phyloP scores from a whole-genome alignment of 2,329 filamentous ascomycete genomes.

The Daldinia sp. region DNA sequence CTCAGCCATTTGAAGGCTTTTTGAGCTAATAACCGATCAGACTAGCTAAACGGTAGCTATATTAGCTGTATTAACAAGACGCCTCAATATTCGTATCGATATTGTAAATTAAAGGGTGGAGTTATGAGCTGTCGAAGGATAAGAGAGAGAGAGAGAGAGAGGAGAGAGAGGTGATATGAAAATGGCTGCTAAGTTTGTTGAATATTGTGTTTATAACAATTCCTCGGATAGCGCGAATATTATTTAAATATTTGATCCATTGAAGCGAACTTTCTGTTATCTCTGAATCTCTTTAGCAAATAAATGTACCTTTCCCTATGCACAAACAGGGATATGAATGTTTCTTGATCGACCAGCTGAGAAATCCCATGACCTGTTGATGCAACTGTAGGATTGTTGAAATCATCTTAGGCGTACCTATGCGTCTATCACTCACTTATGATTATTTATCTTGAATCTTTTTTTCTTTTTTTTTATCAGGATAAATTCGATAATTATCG shows the following conservation, averaged over 20 bases:
- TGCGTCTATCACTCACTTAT: background rate
- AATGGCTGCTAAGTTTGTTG: background rate
- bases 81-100: background rate
- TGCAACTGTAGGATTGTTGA: background rate
- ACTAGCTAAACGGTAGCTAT: background rate
- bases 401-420: background rate
- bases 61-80: background rate
- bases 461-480: no score
- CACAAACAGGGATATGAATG: background rate
- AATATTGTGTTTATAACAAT: background rate
- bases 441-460: background rate
- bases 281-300: background rate
- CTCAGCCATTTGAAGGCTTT: conserved; percentile 41
- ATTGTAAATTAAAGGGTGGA: background rate
- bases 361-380: background rate
- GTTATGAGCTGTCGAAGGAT: background rate
- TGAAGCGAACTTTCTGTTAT: background rate
- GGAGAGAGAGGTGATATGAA: no score
- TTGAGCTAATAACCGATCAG: background rate
- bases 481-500: no score
- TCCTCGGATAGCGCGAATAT: background rate
- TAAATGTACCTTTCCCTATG: background rate
- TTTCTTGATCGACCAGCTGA: no score
- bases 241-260: background rate
- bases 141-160: no score